Percentiles rank a stretch among this genome's conserved stretches.
Evolutionary conservation across 768 basidiomycete species (phyloP).

Genomic region (Cubamyces sp.): DNA sequence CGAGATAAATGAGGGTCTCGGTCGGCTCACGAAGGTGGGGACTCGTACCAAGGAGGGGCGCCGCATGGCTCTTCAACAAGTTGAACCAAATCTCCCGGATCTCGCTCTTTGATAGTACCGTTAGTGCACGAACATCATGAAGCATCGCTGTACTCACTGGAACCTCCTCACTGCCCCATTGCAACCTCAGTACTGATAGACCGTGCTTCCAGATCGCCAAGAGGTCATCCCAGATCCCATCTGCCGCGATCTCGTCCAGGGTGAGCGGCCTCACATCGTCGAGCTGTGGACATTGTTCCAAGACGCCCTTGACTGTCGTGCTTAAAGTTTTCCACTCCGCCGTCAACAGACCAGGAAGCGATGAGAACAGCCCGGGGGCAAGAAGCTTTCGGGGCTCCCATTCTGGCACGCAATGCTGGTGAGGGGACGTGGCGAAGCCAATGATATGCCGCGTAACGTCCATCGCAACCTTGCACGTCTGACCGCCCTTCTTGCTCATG

Average conservation of each 20-base stretch:
- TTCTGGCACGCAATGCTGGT: slow-evolving; percentile 16
- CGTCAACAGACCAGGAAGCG: slow-evolving; percentile 57
- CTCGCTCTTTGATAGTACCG: slow-evolving; percentile 40
- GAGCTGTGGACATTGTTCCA: slow-evolving; percentile 56
- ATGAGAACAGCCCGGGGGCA: slow-evolving; percentile 57
- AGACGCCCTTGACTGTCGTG: slow-evolving; percentile 51
- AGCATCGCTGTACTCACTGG: slow-evolving; percentile 46
- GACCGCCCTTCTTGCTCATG: slow-evolving; percentile 61
- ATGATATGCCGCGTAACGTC: slow-evolving; percentile 45
- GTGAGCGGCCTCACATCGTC: slow-evolving; percentile 62
- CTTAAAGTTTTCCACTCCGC: slow-evolving; percentile 54
- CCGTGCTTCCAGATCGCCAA: slow-evolving; percentile 57
- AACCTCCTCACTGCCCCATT: slow-evolving; percentile 44
- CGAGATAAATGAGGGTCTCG: neutral
- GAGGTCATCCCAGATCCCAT: slow-evolving; percentile 56
- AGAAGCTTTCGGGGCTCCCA: slow-evolving; percentile 57
- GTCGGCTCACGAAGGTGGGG: neutral
- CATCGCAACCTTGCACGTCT: slow-evolving; percentile 57
- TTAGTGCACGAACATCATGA: slow-evolving; percentile 4
- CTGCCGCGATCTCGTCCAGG: slow-evolving; percentile 55
- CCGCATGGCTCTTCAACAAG: slow-evolving; percentile 54
- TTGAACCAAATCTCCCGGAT: slow-evolving; percentile 61
- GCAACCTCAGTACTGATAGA: slow-evolving; percentile 48
- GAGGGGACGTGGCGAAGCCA: neutral
- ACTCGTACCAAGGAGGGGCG: slow-evolving; percentile 48